A percentile compares a stretch with the other conserved stretches of the same genome.
Conservation (phyloP, 352 stramenopile species). For the Phytopythium montanum region DNA sequence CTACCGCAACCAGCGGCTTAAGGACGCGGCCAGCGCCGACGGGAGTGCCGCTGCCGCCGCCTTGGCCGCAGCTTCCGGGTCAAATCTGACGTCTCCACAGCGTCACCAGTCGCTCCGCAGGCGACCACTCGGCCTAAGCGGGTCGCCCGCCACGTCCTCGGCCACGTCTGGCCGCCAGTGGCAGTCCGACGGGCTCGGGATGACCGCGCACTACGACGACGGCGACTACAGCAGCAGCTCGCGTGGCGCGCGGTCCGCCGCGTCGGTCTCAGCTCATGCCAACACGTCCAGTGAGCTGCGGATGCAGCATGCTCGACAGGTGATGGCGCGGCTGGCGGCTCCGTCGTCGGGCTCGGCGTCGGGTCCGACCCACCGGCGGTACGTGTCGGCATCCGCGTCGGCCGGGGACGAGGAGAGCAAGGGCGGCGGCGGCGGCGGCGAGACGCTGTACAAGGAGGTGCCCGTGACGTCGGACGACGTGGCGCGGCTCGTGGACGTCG, state of each 20-base stretch:
- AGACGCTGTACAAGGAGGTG: constrained; percentile 48
- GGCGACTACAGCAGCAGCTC: constrained; percentile 2
- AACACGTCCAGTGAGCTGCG: background rate
- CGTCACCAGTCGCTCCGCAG: constrained; percentile 6
- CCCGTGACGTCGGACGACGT: constrained; percentile 71
- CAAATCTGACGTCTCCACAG: constrained; percentile 12
- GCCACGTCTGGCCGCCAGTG: background rate
- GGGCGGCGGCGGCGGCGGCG: constrained; percentile 17
- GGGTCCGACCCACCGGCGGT: background rate
- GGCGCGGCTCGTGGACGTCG: constrained; percentile 69
- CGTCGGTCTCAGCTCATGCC: background rate
- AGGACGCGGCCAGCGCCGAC: constrained; percentile 23
- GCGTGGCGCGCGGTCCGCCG: background rate
- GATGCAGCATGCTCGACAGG: constrained; percentile 1
- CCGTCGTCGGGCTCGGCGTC: background rate
- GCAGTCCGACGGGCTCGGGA: background rate
- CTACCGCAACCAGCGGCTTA: constrained; percentile 60
- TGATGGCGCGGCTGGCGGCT: background rate
- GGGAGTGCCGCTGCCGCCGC: constrained; percentile 8
- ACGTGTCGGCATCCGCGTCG: too few relatives aligned
- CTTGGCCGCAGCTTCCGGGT: constrained; percentile 6
- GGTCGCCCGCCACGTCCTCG: background rate
- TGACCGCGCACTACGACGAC: background rate
- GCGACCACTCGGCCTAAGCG: background rate
- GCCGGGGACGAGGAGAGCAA: constrained; percentile 29